Conservation (phyloP, 2,329 filamentous ascomycete genomes). For the Penicillium paneum region DNA sequence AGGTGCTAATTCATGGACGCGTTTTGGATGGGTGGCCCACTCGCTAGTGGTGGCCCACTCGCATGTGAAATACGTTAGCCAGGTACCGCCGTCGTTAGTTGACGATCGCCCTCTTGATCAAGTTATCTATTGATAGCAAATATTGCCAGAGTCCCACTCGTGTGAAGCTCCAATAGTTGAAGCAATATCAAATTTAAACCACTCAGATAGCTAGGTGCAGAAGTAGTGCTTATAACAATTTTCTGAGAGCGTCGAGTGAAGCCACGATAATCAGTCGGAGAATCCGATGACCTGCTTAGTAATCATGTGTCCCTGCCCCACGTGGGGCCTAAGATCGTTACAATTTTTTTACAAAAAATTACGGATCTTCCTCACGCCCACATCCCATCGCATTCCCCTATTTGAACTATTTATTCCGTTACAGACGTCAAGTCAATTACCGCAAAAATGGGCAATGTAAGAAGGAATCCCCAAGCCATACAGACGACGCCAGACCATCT, state of each 20-base stretch:
- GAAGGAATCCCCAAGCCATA: not conserved
- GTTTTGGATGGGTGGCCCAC: no score
- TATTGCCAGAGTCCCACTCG: not conserved
- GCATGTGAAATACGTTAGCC: no score
- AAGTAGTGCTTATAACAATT: no score
- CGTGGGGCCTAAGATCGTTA: constrained; percentile 3
- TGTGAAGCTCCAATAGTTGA: not conserved
- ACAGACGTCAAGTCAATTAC: constrained; percentile 30
- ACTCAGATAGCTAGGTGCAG: not conserved
- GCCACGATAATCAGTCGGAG: not conserved
- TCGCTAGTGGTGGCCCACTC: no score
- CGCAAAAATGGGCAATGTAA: constrained; percentile 28
- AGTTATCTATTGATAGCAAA: not conserved
- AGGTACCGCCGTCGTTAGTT: no score
- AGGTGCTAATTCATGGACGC: no score
- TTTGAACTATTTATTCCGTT: constrained; percentile 30
- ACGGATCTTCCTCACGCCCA: constrained; percentile 5
- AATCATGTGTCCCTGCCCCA: not conserved
- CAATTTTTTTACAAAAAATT: constrained; percentile 11
- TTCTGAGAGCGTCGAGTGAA: not conserved
- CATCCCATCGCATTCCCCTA: constrained; percentile 20
- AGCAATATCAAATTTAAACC: not conserved
- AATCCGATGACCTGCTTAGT: constrained; percentile 31
- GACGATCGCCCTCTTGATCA: no score
- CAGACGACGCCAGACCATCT: not conserved